A percentile compares a stretch with the other conserved stretches of the same genome.
Evolutionary conservation across 306 rosid species (phyloP).

Genomic region (Malus fusca): DNA sequence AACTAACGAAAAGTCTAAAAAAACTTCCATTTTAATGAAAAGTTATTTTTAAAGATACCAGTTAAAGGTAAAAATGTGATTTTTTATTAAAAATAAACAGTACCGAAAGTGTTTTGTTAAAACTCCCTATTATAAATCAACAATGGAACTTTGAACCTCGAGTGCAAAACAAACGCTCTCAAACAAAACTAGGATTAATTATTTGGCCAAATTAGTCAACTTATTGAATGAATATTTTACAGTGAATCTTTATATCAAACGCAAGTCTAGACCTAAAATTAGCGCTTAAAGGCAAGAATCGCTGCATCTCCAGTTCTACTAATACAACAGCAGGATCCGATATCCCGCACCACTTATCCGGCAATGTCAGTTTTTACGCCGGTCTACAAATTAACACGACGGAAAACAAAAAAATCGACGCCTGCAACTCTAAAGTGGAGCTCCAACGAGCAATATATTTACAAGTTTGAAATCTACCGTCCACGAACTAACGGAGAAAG

Average conservation of each 20-base stretch:
- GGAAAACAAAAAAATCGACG: slow-evolving; percentile 52
- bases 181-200: neutral
- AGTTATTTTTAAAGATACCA: no score
- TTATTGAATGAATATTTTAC: neutral
- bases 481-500: slow-evolving; percentile 23
- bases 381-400: slow-evolving; percentile 22
- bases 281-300: neutral
- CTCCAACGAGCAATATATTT: slow-evolving; percentile 42
- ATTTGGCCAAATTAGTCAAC: neutral
- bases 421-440: slow-evolving; percentile 49
- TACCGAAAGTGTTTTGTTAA: no score
- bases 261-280: neutral
- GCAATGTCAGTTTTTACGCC: slow-evolving; percentile 12
- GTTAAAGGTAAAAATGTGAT: no score
- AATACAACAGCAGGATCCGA: neutral
- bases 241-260: neutral
- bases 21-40: no score
- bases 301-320: neutral
- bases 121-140: no score
- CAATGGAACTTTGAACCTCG: rapidly evolving
- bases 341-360: slow-evolving; percentile 7
- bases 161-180: neutral
- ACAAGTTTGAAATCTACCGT: slow-evolving; percentile 43
- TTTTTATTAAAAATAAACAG: no score
- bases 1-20: no score